These are phyloP conservation scores for Starmerella roubikii DNA, from an alignment of 805 yeast species.

Conservation along the genomic window DNA sequence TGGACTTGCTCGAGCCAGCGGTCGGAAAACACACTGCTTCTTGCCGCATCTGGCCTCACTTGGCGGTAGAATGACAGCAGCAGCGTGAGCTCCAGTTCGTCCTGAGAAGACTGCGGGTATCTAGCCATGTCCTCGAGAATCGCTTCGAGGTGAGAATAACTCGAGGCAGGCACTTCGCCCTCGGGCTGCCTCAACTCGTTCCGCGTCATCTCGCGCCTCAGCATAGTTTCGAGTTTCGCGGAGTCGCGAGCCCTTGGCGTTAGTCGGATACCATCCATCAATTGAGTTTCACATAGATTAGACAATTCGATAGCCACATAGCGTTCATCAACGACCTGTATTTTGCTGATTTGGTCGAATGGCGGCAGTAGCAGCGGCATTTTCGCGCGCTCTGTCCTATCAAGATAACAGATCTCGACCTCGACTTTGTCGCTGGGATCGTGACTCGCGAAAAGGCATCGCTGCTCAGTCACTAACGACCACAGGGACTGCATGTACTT, in stretches of 20 bases:
- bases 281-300: neutral
- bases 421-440: constrained; percentile 42
- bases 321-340: constrained; percentile 4
- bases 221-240: neutral
- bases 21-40: neutral
- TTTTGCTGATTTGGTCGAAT: neutral
- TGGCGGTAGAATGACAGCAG: constrained; percentile 6
- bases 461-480: constrained; percentile 67
- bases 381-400: neutral
- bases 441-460: constrained; percentile 70
- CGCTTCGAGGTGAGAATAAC: no score
- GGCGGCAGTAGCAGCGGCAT: constrained; percentile 13
- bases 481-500: constrained; percentile 85
- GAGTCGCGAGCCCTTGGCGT: neutral
- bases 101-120: neutral
- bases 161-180: no score
- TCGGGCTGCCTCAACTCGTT: neutral
- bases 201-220: neutral
- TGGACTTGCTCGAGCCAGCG: constrained; percentile 2
- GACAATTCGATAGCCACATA: neutral
- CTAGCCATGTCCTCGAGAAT: constrained; percentile 3
- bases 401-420: constrained; percentile 33
- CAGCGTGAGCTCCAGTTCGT: constrained; percentile 2
- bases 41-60: neutral
- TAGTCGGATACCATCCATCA: neutral